Base-by-base conservation (phyloP, 2,329 filamentous ascomycete species). In the Aspergillus tamarii region DNA sequence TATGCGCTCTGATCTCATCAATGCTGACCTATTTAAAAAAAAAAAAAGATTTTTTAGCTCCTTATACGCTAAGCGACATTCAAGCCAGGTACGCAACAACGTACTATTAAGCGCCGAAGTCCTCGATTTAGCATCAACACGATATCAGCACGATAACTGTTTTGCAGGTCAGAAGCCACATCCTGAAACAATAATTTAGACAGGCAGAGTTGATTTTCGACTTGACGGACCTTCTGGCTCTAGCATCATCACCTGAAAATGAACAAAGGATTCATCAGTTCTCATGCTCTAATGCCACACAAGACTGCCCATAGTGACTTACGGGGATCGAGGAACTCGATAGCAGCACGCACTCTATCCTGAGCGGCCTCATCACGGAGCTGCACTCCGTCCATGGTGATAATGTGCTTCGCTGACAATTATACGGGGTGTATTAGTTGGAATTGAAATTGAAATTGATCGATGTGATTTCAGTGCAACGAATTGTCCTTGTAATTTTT, bases 241-340 rank as follows among this genome's bases (percentile, higher is more conserved):
- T 79, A 28, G 83, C 82, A 79, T 89, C 82, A 79, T 89, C 86
- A 70, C 80, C 86, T 88, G 64, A 26, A n/a, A 58, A 43, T 59
- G 65, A 64, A 64, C 67, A 64, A 21, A 71, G 61, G 53, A 67
- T 62, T 66, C 61, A 56, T 60, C 14, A 60, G 54, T 41, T 34
- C 5, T 19, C 12, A 1, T 36, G 10, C 54, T 26, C 26, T 10
- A 36, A 5, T 21, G 10, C 12, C 39, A 57, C 28, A 28, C 30
- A 19, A 50, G 11, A 19, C 48, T 23, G 34, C n/a, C 28, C 32
- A 30, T 28, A 11, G 14, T 21, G 3, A 58, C 89, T 74, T 86
- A 97, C 93, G 89, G 65, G 94, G 94, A 83, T 97, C 94, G 50
- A 98, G 88, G 75, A 98, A 97, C 78, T 97, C 94, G 72, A 91